Evolutionary conservation across 805 yeast species (phyloP), one percentile per base, ranked within the genome.

Genomic region (Tetrapisispora nanseiensis): DNA sequence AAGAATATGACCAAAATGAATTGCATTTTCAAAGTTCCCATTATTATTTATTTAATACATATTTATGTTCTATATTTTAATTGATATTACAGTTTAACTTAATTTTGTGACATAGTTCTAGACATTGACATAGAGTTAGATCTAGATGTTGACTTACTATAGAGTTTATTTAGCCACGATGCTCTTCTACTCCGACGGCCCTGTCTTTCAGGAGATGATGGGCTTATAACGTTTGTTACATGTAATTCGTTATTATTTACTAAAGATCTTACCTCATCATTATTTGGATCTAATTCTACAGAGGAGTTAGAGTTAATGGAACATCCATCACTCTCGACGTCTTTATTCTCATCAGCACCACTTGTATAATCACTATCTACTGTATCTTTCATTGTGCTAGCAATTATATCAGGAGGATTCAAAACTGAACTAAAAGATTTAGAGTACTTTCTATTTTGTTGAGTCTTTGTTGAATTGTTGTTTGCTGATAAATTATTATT

Each of bases 271-370:
- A n/a, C 4, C 9, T 35, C 22, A 18, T 35, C 12, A 10, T 26
- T 19, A 12, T 35, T 35, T 15, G 26, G 5, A 10, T 30, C 23
- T 4, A 30, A 18, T 11, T 15, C 27, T 4, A 35, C 26, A 11
- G 38, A 35, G 10, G 30, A 35, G 5, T 26, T 16, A 5, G 30
- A 24, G 10, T 35, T 19, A 5, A 15, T 26, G 4, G 38, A 35
- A 26, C 23, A 24, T 35, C 13, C 34, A 22, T 51, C 60, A 26
- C 55, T 59, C 7, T 42, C 56, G 39, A 41, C 62, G 33, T 55
- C 61, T 35, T 57, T 61, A 16, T 59, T 55, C 13, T 55, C 59
- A 8, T 56, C 61, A 24, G 55, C 53, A 36, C 59, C 65, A 44
- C 59, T 59, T 22, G 57, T 45, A 29, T 56, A 48, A 29, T 57